Evolutionary conservation across 352 stramenopile genomes (phyloP).

Genomic region (Lagenidium giganteum): DNA sequence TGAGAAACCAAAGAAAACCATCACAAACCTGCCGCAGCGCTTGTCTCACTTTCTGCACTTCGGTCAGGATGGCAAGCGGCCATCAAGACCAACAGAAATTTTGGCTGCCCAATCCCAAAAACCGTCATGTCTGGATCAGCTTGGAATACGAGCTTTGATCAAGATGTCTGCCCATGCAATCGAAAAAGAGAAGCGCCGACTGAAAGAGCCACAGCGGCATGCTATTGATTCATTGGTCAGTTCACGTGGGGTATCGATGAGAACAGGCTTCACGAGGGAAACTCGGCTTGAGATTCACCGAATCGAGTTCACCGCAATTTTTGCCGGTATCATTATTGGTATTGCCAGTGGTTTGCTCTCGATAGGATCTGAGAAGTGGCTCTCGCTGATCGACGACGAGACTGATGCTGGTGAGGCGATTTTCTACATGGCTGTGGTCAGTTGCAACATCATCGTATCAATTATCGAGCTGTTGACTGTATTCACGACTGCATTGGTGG

Average conservation of each 20-base stretch:
- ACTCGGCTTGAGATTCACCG: slow-evolving; percentile 20
- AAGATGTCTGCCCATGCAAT: too few species aligned
- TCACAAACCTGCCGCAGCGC: too few species aligned
- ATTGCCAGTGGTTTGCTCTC: slow-evolving; percentile 35
- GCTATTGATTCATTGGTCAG: background rate
- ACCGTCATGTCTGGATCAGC: too few species aligned
- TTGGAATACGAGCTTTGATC: slow-evolving; percentile 3
- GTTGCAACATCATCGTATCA: slow-evolving; percentile 45
- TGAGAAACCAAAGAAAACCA: too few species aligned
- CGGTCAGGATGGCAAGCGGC: too few species aligned
- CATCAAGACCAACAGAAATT: too few species aligned
- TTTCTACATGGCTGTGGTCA: slow-evolving; percentile 27
- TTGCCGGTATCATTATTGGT: slow-evolving; percentile 17
- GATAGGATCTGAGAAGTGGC: slow-evolving; percentile 21
- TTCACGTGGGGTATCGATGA: background rate
- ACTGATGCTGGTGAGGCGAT: background rate
- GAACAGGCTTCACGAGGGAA: slow-evolving; percentile 20
- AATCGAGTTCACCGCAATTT: slow-evolving; percentile 26
- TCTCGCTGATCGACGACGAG: slow-evolving; percentile 9
- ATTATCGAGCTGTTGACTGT: slow-evolving; percentile 35
- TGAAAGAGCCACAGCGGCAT: too few species aligned
- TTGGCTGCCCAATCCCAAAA: too few species aligned
- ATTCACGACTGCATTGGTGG: slow-evolving; percentile 31
- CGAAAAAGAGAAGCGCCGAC: too few species aligned
- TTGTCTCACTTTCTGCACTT: too few species aligned